Conservation (phyloP, 139 green algal species). For the Gonium pectorale region DNA sequence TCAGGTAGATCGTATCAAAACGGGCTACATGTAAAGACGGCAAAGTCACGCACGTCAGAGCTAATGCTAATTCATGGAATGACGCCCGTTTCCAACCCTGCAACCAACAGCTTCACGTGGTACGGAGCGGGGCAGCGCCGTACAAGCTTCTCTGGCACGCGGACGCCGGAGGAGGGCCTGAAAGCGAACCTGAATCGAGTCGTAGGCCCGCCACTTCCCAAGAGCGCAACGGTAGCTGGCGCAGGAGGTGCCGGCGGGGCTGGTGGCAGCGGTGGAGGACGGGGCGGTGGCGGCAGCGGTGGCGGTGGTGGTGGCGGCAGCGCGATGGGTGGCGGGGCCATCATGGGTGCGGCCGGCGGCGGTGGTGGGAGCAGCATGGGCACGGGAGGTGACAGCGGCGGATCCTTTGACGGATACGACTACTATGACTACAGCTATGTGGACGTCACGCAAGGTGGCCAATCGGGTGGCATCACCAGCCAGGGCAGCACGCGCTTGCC, state of each 20-base stretch:
- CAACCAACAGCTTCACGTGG: slow-evolving; percentile 22
- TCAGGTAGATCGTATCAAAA: too few relatives aligned
- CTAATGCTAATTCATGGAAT: too few relatives aligned
- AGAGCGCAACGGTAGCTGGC: neutral
- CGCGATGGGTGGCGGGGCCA: neutral
- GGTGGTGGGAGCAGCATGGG: neutral
- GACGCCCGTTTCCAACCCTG: too few relatives aligned
- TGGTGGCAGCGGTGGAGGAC: neutral
- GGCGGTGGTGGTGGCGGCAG: neutral
- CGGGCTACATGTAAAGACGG: too few relatives aligned
- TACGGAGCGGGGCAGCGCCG: slow-evolving; percentile 21
- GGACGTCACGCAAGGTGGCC: neutral
- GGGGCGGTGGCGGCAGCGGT: neutral
- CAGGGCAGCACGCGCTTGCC: neutral
- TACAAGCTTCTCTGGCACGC: slow-evolving; percentile 14
- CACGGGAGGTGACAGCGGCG: neutral
- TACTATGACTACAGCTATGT: neutral
- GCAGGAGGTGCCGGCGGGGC: neutral
- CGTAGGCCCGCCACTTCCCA: slow-evolving; percentile 17
- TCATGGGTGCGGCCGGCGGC: neutral
- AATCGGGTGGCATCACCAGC: neutral
- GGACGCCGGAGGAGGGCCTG: neutral
- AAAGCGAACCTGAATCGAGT: neutral
- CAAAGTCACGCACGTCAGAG: too few relatives aligned
- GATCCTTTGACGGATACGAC: neutral